Conservation (phyloP, 2,329 filamentous ascomycete species). For the Penicillium sp. region DNA sequence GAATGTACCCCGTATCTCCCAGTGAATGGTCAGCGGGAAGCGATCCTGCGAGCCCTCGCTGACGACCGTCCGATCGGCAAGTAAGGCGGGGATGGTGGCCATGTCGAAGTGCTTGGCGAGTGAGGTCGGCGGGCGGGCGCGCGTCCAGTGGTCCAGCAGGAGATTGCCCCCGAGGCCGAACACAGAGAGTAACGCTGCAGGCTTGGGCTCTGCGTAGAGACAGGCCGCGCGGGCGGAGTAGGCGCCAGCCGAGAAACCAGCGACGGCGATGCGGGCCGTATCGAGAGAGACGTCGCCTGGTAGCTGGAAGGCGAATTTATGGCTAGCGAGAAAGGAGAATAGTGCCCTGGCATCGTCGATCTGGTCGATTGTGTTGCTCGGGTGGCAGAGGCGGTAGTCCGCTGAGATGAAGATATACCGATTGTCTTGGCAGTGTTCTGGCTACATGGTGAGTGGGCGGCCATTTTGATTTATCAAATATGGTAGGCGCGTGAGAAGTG, state of each 20-base stretch:
- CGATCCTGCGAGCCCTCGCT: slow-evolving; percentile 26
- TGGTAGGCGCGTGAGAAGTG: too few relatives aligned
- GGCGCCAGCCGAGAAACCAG: slow-evolving; percentile 29
- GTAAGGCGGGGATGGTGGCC: too few relatives aligned
- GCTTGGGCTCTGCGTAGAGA: slow-evolving; percentile 27
- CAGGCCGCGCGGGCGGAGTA: slow-evolving; percentile 32
- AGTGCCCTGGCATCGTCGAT: slow-evolving; percentile 27
- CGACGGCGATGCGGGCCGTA: slow-evolving; percentile 24
- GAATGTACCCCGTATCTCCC: slow-evolving; percentile 28
- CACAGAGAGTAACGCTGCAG: slow-evolving; percentile 21
- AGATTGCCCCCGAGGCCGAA: slow-evolving; percentile 26
- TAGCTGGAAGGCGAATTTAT: slow-evolving; percentile 15
- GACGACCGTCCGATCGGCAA: slow-evolving; percentile 15
- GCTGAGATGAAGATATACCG: slow-evolving; percentile 29
- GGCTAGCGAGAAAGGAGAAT: slow-evolving; percentile 20
- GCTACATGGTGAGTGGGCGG: too few relatives aligned
- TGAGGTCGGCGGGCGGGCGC: slow-evolving; percentile 24
- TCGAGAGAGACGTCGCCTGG: slow-evolving; percentile 18
- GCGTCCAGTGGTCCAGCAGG: slow-evolving; percentile 29
- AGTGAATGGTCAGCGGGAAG: slow-evolving; percentile 27
- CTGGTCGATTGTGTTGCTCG: slow-evolving; percentile 26
- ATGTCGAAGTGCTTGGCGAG: slow-evolving; percentile 6
- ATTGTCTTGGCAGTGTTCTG: slow-evolving; percentile 26
- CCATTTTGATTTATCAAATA: too few relatives aligned
- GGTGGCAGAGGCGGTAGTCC: slow-evolving; percentile 31